Percentiles rank a stretch among this genome's conserved stretches.
Evolutionary conservation across 257 asterid species (phyloP).

Genomic region (Capsicum chinense): DNA sequence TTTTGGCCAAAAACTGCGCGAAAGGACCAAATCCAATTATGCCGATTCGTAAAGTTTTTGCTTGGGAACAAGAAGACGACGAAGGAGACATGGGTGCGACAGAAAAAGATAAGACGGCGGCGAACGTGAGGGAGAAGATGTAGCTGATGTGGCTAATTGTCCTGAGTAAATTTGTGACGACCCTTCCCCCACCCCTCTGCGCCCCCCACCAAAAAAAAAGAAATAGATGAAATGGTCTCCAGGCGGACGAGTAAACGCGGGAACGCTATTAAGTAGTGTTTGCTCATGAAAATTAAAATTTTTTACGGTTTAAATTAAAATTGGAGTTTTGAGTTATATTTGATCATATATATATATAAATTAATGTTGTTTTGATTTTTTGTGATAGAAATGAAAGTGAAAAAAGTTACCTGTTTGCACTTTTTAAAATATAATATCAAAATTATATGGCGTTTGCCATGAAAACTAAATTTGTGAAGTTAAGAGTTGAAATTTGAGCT

Average conservation of each 20-base stretch:
- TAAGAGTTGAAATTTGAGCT: no score
- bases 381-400: no score
- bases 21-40: slow-evolving; percentile 85
- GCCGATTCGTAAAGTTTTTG: slow-evolving; percentile 58
- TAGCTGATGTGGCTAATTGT: neutral
- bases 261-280: neutral
- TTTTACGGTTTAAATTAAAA: no score
- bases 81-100: slow-evolving; percentile 34
- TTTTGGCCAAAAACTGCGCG: slow-evolving; percentile 71
- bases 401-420: no score
- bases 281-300: no score
- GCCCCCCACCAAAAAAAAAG: neutral
- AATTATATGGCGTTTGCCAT: no score
- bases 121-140: neutral
- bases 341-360: no score
- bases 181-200: no score
- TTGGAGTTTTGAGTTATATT: no score
- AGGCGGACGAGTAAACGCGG: neutral
- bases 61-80: slow-evolving; percentile 38
- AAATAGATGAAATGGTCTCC: neutral
- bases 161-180: neutral
- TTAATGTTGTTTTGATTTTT: no score
- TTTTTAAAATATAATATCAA: no score
- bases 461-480: no score
- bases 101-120: neutral